These are phyloP conservation scores for Neckera pumila DNA, from an alignment of 225 moss, liverwort and hornwort species.

Conservation along the genomic window DNA sequence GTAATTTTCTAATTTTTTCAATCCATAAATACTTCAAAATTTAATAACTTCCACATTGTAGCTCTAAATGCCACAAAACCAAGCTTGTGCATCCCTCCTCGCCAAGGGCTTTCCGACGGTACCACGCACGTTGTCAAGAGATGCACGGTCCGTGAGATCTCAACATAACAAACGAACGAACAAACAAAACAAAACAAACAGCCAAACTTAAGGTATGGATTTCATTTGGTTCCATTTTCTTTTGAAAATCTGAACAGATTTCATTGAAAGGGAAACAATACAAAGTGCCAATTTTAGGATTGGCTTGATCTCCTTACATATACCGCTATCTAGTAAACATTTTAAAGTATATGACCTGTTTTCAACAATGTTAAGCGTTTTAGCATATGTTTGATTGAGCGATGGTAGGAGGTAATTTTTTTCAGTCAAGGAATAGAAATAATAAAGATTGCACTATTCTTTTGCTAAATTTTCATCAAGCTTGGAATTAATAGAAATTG, in stretches of 20 bases:
- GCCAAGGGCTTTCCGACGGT: too few species aligned
- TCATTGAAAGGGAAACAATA: too few species aligned
- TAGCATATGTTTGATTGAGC: background rate
- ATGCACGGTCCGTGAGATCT: too few species aligned
- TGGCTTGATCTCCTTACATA: background rate
- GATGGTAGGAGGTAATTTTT: background rate
- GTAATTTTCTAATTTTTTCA: too few species aligned
- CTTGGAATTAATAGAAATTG: background rate
- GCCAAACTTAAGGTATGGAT: too few species aligned
- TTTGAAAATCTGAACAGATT: background rate
- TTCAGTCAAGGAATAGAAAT: fast-evolving
- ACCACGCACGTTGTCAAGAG: too few species aligned
- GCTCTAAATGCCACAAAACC: too few species aligned
- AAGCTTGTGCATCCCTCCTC: too few species aligned
- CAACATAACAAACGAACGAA: too few species aligned
- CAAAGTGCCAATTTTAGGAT: background rate
- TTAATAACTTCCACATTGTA: too few species aligned
- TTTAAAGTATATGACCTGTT: background rate
- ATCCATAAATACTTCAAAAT: too few species aligned
- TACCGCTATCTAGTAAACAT: background rate
- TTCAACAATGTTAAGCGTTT: background rate
- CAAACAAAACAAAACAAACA: too few species aligned
- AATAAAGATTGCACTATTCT: background rate
- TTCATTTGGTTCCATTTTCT: background rate
- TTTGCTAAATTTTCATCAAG: background rate